Base-by-base conservation (phyloP, 2,329 filamentous ascomycete species). In the Ustilaginoidea virens region DNA sequence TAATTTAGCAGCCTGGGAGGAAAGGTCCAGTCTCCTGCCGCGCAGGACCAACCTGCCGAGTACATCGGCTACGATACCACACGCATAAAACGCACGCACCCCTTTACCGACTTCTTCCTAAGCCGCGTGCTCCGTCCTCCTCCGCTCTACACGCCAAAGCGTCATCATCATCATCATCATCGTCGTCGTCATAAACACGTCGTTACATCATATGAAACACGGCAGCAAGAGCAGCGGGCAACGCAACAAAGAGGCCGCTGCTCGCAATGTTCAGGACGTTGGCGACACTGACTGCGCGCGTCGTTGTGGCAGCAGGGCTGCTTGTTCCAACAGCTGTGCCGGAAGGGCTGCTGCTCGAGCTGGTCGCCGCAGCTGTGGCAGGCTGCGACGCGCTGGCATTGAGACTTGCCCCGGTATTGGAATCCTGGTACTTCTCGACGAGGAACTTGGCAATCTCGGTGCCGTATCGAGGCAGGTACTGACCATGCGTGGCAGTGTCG, bases 381-480 rank as follows among this genome's bases (percentile, higher is more conserved):
- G n/a, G n/a, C n/a, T n/a, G n/a, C n/a, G n/a, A n/a, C n/a, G n/a
- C n/a, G 30, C 29, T 33, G 9, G 32, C 14, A n/a, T 27, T 31
- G 23, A 17, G 13, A 24, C 16, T 23, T 30, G 11, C 16, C 28
- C 25, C 18, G 15, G 17, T 17, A 11, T 16, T 24, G 19, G 16
- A 23, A 7, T 11, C 9, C 13, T 12, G 22, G 33, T 48, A 57
- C 24, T 41, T 46, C 21, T 44, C 34, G 18, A 55, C 44, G 20
- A 59, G 40, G 33, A 51, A 56, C 12, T 55, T 40, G 29, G 46
- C 45, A 3, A 51, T 45, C 2, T 53, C 41, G 12, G 41, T 36
- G 23, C 46, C 47, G 38, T 59, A 59, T 17, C 39, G 45, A 11
- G 26, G 15, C 9, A 58, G 38, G 37, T 62, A 62, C 15, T 34